A percentile compares a stretch with the other conserved stretches of the same genome.
phyloP scores from a whole-genome alignment of 805 yeast genomes.

The Vanderwaltozyma yarrowii region DNA sequence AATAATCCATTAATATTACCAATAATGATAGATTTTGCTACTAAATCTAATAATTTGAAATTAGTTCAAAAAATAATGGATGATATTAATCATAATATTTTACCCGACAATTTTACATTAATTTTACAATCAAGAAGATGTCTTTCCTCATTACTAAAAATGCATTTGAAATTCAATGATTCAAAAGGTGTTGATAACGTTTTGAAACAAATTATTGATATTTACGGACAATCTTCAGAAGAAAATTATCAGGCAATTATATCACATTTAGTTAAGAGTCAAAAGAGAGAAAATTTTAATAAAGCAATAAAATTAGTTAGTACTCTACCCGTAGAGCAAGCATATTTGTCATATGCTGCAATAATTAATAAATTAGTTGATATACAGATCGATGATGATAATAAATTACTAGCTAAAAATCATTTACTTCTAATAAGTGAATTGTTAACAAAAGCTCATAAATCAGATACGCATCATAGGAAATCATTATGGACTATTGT shows the following conservation, averaged over 20 bases:
- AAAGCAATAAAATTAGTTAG: conserved; percentile 17
- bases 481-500: conserved; percentile 17
- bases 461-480: conserved; percentile 13
- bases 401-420: conserved; percentile 3
- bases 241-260: conserved; percentile 17
- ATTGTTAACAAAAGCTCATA: conserved; percentile 14
- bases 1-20: conserved; percentile 21
- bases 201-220: conserved; percentile 14
- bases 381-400: conserved; percentile 7
- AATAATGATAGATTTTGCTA: conserved; percentile 13
- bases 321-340: conserved; percentile 8
- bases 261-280: conserved; percentile 10
- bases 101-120: conserved; percentile 10
- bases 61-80: conserved; percentile 14
- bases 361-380: conserved; percentile 14
- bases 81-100: conserved; percentile 12
- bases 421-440: conserved; percentile 10
- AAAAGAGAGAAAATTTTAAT: conserved; percentile 9
- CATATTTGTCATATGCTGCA: conserved; percentile 12
- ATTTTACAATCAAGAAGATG: conserved; percentile 15
- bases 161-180: conserved; percentile 23
- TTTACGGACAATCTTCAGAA: conserved; percentile 13
- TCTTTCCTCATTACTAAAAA: conserved; percentile 15
- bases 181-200: conserved; percentile 21
- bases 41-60: conserved; percentile 7